A percentile compares a stretch with the other conserved stretches of the same genome.
Conservation (phyloP, 129 eudicot genomes). For the Lactuca saligna region DNA sequence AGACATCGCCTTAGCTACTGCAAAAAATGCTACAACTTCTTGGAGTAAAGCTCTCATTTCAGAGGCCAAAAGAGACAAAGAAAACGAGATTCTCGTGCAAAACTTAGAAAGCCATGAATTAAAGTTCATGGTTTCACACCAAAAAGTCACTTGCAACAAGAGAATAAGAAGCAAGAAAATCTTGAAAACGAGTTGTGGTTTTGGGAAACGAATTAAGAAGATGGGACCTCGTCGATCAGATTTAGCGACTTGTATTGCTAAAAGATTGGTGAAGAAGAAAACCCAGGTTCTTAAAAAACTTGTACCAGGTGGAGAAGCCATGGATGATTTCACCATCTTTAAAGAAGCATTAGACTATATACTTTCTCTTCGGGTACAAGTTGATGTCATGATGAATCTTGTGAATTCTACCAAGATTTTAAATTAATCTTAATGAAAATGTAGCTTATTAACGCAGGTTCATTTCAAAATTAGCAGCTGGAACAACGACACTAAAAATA, state of each 20-base stretch:
- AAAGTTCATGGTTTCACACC: not conserved
- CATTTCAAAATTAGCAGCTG: not conserved
- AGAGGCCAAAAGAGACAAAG: constrained; percentile 28
- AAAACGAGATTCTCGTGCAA: constrained; percentile 25
- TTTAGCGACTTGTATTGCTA: constrained; percentile 49
- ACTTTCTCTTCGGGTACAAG: constrained; percentile 61
- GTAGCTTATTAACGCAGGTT: not conserved
- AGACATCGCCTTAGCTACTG: constrained; percentile 80
- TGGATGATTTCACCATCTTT: constrained; percentile 56
- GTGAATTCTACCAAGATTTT: constrained; percentile 40
- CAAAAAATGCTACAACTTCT: constrained; percentile 38
- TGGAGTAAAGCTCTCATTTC: constrained; percentile 74
- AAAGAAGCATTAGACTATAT: constrained; percentile 81
- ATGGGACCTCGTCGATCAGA: constrained; percentile 3
- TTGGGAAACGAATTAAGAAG: constrained; percentile 24
- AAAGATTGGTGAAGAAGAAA: constrained; percentile 57
- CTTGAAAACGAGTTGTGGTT: constrained; percentile 34
- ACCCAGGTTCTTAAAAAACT: constrained; percentile 67
- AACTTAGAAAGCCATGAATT: constrained; percentile 26
- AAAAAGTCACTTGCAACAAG: constrained; percentile 16
- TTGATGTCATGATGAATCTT: constrained; percentile 67
- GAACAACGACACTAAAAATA: not conserved
- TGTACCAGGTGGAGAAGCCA: constrained; percentile 72
- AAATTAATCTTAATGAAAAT: constrained; percentile 18
- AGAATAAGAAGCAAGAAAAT: constrained; percentile 47